Evolutionary conservation across 306 rosid species (phyloP).

Genomic region (Inga leiocalycina): DNA sequence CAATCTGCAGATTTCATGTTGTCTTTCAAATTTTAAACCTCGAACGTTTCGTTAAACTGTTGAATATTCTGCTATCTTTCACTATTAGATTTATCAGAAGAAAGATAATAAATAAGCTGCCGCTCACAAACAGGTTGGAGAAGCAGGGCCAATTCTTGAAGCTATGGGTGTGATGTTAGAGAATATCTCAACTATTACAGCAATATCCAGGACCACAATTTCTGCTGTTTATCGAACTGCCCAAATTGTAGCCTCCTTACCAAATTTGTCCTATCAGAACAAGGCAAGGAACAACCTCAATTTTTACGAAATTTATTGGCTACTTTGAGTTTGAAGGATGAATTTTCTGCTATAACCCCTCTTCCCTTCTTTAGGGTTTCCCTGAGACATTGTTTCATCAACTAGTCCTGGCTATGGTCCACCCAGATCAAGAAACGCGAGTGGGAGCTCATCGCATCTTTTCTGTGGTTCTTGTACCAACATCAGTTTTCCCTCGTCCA

Average conservation of each 20-base stretch:
- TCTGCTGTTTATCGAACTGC: conserved; percentile 71
- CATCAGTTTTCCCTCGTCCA: conserved; percentile 62
- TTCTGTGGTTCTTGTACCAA: conserved; percentile 86
- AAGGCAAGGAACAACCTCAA: conserved; percentile 66
- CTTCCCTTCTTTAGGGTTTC: conserved; percentile 62
- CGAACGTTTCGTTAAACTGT: not conserved
- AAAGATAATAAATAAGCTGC: conserved; percentile 32
- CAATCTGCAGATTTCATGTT: conserved; percentile 15
- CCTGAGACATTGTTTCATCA: conserved; percentile 98
- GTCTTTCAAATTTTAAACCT: conserved; percentile 12
- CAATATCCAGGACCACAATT: conserved; percentile 73
- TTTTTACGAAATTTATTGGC: conserved; percentile 8
- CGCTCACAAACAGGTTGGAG: conserved; percentile 75
- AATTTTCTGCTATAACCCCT: conserved; percentile 34
- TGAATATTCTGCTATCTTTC: not conserved
- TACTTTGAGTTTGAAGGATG: conserved; percentile 32
- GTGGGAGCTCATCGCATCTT: conserved; percentile 84
- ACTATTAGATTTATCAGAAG: conserved; percentile 11
- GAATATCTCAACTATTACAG: conserved; percentile 66
- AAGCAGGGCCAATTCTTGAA: conserved; percentile 81
- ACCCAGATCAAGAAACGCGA: conserved; percentile 91
- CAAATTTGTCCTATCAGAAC: conserved; percentile 67
- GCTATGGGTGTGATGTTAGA: conserved; percentile 90
- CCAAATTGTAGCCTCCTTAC: conserved; percentile 86
- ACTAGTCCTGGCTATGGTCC: conserved; percentile 84